Conservation (phyloP, 2,329 filamentous ascomycete genomes). For the Colletotrichum sp. region DNA sequence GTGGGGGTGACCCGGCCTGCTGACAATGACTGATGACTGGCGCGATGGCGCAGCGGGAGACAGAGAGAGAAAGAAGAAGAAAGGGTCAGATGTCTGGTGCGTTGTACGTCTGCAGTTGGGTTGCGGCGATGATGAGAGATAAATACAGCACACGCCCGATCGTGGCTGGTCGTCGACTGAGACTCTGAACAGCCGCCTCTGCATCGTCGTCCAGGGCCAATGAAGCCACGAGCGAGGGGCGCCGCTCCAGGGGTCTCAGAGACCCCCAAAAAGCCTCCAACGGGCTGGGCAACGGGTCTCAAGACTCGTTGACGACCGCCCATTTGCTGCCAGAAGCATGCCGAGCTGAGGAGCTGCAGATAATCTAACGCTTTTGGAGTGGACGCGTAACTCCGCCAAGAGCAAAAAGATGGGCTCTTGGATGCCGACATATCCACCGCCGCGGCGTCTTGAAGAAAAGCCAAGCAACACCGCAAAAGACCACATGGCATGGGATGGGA, state of each 20-base stretch:
- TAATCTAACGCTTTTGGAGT: conserved; percentile 23
- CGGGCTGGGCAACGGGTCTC: conserved; percentile 17
- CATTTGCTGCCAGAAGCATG: conserved; percentile 6
- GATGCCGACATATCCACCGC: conserved; percentile 16
- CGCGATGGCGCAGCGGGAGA: background rate
- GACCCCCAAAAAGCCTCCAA: background rate
- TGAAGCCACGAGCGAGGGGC: background rate
- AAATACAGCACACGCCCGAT: background rate
- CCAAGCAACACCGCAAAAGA: background rate
- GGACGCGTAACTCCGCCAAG: conserved; percentile 23
- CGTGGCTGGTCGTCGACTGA: background rate
- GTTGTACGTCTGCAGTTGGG: background rate
- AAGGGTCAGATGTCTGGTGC: background rate
- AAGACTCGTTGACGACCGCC: background rate
- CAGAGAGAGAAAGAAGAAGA: background rate
- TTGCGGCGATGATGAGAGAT: background rate
- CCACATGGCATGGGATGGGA: background rate
- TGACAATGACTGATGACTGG: background rate
- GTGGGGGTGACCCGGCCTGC: background rate
- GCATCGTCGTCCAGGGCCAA: background rate
- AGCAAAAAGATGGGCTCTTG: conserved; percentile 1
- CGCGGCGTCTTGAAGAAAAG: background rate
- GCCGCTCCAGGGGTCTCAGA: background rate
- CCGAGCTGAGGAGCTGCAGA: conserved; percentile 20
- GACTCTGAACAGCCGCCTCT: background rate